Evolutionary conservation across 331 rosid species (phyloP).

Genomic region (Quercus phellos): DNA sequence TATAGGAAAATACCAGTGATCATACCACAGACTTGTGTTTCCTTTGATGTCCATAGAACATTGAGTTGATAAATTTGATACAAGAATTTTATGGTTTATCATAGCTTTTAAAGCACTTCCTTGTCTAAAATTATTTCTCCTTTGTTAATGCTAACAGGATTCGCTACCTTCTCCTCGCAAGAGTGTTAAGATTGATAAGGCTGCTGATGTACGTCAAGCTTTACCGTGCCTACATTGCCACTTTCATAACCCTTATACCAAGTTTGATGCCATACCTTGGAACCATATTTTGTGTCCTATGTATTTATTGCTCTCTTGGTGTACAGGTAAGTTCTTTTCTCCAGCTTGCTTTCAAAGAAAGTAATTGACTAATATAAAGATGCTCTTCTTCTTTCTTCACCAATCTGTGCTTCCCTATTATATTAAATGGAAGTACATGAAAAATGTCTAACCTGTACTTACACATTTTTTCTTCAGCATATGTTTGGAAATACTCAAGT

Average conservation of each 20-base stretch:
- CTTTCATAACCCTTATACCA: constrained; percentile 86
- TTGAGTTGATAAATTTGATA: background rate
- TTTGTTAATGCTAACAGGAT: constrained; percentile 53
- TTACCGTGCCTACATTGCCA: constrained; percentile 83
- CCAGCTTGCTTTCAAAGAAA: constrained; percentile 4
- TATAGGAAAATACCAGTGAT: too few species aligned
- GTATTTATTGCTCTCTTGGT: constrained; percentile 84
- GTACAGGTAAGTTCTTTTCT: constrained; percentile 62
- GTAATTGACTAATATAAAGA: constrained; percentile 9
- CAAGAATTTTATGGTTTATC: background rate
- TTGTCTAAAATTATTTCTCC: background rate
- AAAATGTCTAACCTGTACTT: background rate
- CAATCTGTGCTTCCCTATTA: background rate
- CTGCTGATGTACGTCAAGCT: constrained; percentile 75
- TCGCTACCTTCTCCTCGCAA: constrained; percentile 94
- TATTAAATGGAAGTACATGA: background rate
- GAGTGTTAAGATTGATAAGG: constrained; percentile 88
- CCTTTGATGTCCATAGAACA: background rate
- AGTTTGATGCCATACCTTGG: constrained; percentile 99
- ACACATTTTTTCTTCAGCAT: background rate
- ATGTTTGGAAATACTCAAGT: background rate
- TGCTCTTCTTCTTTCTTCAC: constrained; percentile 3
- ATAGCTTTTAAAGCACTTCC: background rate
- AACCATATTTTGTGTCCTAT: constrained; percentile 73
- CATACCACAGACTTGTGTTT: background rate